These are phyloP conservation scores for Fusarium vanettenii DNA, from an alignment of 2,329 filamentous ascomycete species.

Conservation along the genomic window DNA sequence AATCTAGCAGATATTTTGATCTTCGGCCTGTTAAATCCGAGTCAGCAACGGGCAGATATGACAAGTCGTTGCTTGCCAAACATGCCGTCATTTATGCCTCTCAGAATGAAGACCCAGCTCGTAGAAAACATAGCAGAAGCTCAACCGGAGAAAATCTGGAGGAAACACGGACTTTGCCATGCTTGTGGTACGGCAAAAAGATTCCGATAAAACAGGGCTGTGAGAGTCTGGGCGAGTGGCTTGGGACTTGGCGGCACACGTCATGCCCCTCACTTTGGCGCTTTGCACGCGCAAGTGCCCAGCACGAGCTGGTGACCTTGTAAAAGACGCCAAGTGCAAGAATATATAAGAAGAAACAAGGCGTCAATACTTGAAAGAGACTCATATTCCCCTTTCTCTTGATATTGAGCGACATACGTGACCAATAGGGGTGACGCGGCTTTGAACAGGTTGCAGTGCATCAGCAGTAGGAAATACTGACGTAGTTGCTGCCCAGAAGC, in stretches of 20 bases:
- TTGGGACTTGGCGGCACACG: conserved; percentile 47
- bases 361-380: not conserved
- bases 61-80: not conserved
- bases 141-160: not conserved
- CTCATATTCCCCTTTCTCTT: not conserved
- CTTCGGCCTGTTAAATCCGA: conserved; percentile 13
- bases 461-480: conserved; percentile 14
- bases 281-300: conserved; percentile 31
- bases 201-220: conserved; percentile 43
- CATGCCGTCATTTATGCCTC: not conserved
- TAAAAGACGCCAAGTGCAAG: conserved; percentile 10
- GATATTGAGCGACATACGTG: conserved; percentile 13
- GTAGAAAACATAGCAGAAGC: not conserved
- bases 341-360: not conserved
- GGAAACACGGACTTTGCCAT: conserved; percentile 9
- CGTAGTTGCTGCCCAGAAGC: conserved; percentile 21
- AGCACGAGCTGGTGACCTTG: conserved; percentile 17
- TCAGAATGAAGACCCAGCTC: not conserved
- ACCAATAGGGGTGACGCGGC: not conserved
- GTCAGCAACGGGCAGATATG: not conserved
- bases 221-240: conserved; percentile 44
- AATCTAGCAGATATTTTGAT: conserved; percentile 25
- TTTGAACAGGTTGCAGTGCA: not conserved
- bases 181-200: conserved; percentile 33
- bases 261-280: conserved; percentile 45